Evolutionary conservation across 352 stramenopile species (phyloP), one percentile per base, ranked within the genome.

Genomic region (Hyaloperonospora brassicae): DNA sequence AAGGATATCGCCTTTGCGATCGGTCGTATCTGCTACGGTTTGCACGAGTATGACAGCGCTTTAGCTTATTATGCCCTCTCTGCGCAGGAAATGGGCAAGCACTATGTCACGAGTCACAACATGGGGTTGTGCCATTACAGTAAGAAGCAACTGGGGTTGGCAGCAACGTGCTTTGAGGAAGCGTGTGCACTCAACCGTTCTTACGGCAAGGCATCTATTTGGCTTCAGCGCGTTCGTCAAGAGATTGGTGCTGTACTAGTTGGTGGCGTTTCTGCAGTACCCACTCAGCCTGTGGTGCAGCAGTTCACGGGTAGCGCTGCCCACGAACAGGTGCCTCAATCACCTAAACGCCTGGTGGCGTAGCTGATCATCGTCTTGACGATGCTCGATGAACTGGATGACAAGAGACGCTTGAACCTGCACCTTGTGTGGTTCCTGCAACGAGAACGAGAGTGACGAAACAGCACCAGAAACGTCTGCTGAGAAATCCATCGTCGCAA

Each of bases 41-140:
- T 98, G 22, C 71, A 95, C 46, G 82, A 97, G 41, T 97, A 97
- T 62, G 73, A 90, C 50, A 73, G 77, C n/a, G 93, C 93, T 5
- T 59, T 98, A 9, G 67, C 71, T 2, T 97, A 89, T 57, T 98
- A 97, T 66, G 76, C 73, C 24, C 61, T 88, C 10, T 97, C 88
- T 21, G 73, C 66, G 11, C 72, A 85, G 13, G 76, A 93, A 63
- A 93, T 95, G 70, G 93, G 93, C 42, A 92, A 96, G 50, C 93
- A 98, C 65, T 89, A 97, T 61, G 87, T 98, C 30, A 98, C 93
- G 30, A 97, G 82, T 60, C 93, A 97, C 70, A 98, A 98, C 67
- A 97, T 97, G 82, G 93, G 91, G 8, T 70, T 98, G 2, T 98
- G 91, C 56, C 84, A 97, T 70, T 97, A 96, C 76, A 95, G 79